These are phyloP conservation scores for Bathelium albidoporum DNA, from an alignment of 495 filamentous ascomycete species.

Conservation along the genomic window DNA sequence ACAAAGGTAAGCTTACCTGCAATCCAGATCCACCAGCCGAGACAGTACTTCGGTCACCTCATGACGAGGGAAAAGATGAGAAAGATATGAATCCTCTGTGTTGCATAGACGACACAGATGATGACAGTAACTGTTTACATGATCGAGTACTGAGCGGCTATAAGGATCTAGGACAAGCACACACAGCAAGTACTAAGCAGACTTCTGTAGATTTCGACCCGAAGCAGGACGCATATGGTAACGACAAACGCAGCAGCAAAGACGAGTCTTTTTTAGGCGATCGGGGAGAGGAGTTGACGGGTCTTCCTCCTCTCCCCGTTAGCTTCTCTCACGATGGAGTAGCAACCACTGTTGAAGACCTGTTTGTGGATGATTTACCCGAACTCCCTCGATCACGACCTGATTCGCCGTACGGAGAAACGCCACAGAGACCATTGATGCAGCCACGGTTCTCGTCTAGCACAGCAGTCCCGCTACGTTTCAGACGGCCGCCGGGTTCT, in stretches of 20 bases:
- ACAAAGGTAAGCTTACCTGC: not conserved
- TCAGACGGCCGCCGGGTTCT: constrained; percentile 20
- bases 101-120: not conserved
- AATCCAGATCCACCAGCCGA: not conserved
- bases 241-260: constrained; percentile 9
- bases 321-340: constrained; percentile 12
- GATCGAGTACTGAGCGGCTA: constrained; percentile 4
- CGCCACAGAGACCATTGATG: constrained; percentile 6
- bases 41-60: constrained; percentile 6
- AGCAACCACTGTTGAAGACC: constrained; percentile 11
- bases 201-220: constrained; percentile 5
- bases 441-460: constrained; percentile 18
- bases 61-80: not conserved
- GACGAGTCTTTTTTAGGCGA: constrained; percentile 36
- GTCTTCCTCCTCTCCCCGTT: constrained; percentile 28
- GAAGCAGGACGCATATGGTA: constrained; percentile 12
- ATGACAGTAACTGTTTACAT: constrained; percentile 8
- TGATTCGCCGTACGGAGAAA: constrained; percentile 12
- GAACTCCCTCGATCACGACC: constrained; percentile 11
- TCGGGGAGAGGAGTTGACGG: constrained; percentile 34
- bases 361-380: constrained; percentile 6
- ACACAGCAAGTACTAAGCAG: constrained; percentile 1
- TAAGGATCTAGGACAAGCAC: constrained; percentile 4
- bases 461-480: constrained; percentile 29
- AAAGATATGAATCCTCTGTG: not conserved